Base-by-base conservation (phyloP, 1,284 basidiomycete genomes). In the Malassezia sympodialis region DNA sequence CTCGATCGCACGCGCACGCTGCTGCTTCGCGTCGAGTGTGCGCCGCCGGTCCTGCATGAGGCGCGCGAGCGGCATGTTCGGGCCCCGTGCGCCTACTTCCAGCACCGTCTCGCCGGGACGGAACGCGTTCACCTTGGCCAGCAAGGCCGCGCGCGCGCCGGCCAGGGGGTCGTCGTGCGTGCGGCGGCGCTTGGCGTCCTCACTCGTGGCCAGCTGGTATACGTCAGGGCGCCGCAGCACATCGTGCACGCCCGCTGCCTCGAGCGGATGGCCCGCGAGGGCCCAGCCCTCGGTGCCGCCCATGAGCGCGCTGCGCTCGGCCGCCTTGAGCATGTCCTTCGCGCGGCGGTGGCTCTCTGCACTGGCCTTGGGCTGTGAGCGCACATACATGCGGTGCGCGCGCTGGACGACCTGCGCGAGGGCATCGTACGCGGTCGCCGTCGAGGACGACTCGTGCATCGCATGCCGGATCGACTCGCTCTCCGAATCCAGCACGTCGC, bases 371-470 rank as follows among this genome's bases (percentile, higher is more conserved):
- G 85, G 84, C 69, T 89, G 85, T 57, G 88, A 90, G 27, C 90
- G 84, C 69, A 94, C 90, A 73, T 94, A 98, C 87, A 96, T 88
- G 7, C 81, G 79, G 62, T 96, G 90, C 0, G 91, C 93, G 49
- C 88, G 83, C 53, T 81, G 80, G 82, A 94, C 93, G 49, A 98
- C 89, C 8, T 83, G 82, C n/a, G 85, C 80, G 21, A 96, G 77
- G n/a, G 81, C 78, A 3, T 82, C 78, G 15, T 96, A 80, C 31
- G 83, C 81, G 57, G 85, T 82, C 44, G 87, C 62, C 19, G 62
- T 64, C 11, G 58, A 56, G 6, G 61, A 64, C 17, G 53, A 58
- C 8, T 59, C 59, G 41, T 69, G 61, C 34, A 61, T 63, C 39
- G 63, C 55, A 45, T 91, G 81, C 50, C 80, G 79, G 54, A 91